phyloP scores from a whole-genome alignment of 768 basidiomycete species.

The Lepiota brunneoincarnata region DNA sequence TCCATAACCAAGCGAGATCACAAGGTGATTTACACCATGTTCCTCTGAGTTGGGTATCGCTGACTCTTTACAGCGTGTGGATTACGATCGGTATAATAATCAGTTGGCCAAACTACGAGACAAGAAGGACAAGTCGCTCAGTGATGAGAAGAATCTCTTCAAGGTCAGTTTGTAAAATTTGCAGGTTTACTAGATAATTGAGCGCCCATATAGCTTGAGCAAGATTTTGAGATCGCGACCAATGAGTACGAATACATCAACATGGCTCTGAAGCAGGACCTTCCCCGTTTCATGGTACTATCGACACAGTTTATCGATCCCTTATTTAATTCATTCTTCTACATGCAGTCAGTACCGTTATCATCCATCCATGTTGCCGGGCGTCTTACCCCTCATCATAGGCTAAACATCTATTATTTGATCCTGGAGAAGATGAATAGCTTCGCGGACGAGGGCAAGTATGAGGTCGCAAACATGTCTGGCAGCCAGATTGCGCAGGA shows the following conservation, averaged over 20 bases:
- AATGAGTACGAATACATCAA: slow-evolving; percentile 96
- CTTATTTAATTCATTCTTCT: slow-evolving; percentile 97
- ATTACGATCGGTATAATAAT: slow-evolving; percentile 97
- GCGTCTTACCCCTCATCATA: slow-evolving; percentile 25
- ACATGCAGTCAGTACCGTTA: slow-evolving; percentile 83
- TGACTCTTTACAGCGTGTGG: slow-evolving; percentile 55
- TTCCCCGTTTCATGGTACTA: slow-evolving; percentile 90
- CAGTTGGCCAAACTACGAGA: slow-evolving; percentile 93
- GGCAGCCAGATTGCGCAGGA: slow-evolving; percentile 70
- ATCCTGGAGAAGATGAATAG: slow-evolving; percentile 91
- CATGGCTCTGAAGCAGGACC: slow-evolving; percentile 82
- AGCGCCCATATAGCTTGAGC: slow-evolving; percentile 69
- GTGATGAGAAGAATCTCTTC: slow-evolving; percentile 95
- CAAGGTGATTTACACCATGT: slow-evolving; percentile 53
- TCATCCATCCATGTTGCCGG: neutral
- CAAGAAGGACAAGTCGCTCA: slow-evolving; percentile 97
- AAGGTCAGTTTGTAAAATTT: slow-evolving; percentile 53
- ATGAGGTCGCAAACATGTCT: slow-evolving; percentile 62
- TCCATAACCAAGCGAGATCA: slow-evolving; percentile 96
- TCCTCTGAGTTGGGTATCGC: neutral
- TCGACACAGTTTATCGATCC: slow-evolving; percentile 92
- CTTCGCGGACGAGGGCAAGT: slow-evolving; percentile 78
- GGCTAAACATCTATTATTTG: slow-evolving; percentile 91
- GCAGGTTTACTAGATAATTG: neutral
- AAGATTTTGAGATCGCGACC: slow-evolving; percentile 91